Conservation (phyloP, 176 grass and related monocot genomes). For the Avena sativa region DNA sequence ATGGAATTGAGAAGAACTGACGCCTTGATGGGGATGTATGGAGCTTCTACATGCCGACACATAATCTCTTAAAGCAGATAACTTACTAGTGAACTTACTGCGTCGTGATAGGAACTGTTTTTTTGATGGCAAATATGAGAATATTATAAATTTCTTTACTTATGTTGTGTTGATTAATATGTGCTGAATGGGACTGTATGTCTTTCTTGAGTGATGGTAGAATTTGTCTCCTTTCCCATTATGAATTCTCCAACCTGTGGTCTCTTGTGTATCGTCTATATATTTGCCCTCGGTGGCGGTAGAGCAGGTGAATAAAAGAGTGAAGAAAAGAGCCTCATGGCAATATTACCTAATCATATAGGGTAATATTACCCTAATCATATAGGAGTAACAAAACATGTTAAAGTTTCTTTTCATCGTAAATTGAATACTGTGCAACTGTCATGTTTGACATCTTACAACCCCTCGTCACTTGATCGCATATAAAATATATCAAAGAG, state of each 20-base stretch:
- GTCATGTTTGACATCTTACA: neutral
- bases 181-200: neutral
- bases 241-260: neutral
- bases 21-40: neutral
- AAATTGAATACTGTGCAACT: no score
- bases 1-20: neutral
- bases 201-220: neutral
- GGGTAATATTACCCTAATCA: no score
- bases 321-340: no score
- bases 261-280: neutral
- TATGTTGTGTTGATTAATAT: neutral
- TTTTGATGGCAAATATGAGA: neutral
- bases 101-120: neutral
- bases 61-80: neutral
- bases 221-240: neutral
- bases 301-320: no score
- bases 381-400: neutral
- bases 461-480: neutral
- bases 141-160: neutral
- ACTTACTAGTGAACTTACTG: neutral
- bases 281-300: neutral
- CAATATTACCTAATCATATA: no score
- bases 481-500: neutral
- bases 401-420: neutral
- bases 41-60: neutral